These are phyloP conservation scores for Xylaria sp. DNA, from an alignment of 2,329 filamentous ascomycete genomes.

Conservation along the genomic window DNA sequence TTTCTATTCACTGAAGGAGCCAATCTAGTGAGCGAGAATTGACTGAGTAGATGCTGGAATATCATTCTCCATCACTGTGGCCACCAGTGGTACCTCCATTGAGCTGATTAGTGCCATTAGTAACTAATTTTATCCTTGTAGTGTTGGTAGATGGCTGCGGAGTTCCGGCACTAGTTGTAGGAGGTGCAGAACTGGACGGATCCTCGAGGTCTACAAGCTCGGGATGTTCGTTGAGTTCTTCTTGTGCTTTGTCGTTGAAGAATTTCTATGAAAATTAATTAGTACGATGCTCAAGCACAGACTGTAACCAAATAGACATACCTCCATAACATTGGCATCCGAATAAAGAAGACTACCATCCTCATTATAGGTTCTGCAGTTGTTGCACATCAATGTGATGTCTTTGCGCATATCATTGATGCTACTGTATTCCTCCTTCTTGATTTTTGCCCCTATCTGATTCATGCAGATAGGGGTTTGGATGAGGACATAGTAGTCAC, in stretches of 20 bases:
- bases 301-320: constrained; percentile 58
- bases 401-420: constrained; percentile 84
- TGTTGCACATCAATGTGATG: constrained; percentile 84
- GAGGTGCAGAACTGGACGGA: constrained; percentile 57
- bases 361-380: constrained; percentile 96
- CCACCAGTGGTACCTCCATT: constrained; percentile 40
- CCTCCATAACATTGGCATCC: constrained; percentile 93
- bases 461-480: constrained; percentile 95
- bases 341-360: constrained; percentile 91
- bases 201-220: constrained; percentile 67
- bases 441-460: constrained; percentile 92
- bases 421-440: constrained; percentile 90
- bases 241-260: constrained; percentile 64
- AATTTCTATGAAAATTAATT: constrained; percentile 58
- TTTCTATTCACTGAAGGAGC: constrained; percentile 1
- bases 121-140: constrained; percentile 74
- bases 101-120: constrained; percentile 45
- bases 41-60: neutral
- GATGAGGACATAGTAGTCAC: constrained; percentile 96
- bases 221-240: constrained; percentile 63
- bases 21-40: constrained; percentile 1
- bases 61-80: constrained; percentile 48
- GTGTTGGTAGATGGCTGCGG: constrained; percentile 68
- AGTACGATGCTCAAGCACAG: constrained; percentile 49
- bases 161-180: constrained; percentile 70